Base-by-base conservation (phyloP, 345 rosid species). In the Euclidium syriacum region DNA sequence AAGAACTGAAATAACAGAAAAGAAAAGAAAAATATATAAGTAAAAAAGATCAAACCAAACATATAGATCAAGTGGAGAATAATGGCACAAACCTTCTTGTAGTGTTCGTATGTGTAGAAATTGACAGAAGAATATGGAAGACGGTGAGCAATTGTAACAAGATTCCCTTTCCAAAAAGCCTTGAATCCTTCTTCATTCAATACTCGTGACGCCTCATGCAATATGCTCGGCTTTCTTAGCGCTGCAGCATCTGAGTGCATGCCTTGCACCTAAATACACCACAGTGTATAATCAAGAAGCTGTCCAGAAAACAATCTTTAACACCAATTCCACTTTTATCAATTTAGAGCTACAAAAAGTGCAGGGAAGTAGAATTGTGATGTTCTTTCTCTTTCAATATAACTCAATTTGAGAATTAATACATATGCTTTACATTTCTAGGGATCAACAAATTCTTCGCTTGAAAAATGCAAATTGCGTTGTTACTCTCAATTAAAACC, bases 101-200 rank as follows among this genome's bases (percentile, higher is more conserved):
- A 87, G 68, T 67, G 88, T 63, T 94, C 99, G 54, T 94, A 94
- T 3, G 90, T 73, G 67, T 85, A 94, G 72, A 94, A 94, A 68
- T 87, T 94, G 39, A 90, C 81, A 19, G 99, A 79, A 19, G 99
- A 90, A 75, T 94, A 94, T 0, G 96, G 99, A 24, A 94, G 82
- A 40, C 99, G 83, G 64, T 94, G 97, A 56, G 90, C 91, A 62
- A 94, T 94, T 8, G 96, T 90, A 14, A 94, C 97, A 22, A 94
- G 78, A 74, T 94, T 94, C 49, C 99, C 99, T 66, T 87, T 94
- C 99, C 96, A 94, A 44, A 94, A 85, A 41, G 99, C 99, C 64
- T 79, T 80, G 67, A 85, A 75, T 42, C 97, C 99, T 79, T 94
- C 99, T 75, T 94, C 99, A 15, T 73, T 66, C 41, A 84, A 17